Evolutionary conservation across 257 asterid genomes (phyloP), one percentile per base, ranked within the genome.

Genomic region (Verbena officinalis): DNA sequence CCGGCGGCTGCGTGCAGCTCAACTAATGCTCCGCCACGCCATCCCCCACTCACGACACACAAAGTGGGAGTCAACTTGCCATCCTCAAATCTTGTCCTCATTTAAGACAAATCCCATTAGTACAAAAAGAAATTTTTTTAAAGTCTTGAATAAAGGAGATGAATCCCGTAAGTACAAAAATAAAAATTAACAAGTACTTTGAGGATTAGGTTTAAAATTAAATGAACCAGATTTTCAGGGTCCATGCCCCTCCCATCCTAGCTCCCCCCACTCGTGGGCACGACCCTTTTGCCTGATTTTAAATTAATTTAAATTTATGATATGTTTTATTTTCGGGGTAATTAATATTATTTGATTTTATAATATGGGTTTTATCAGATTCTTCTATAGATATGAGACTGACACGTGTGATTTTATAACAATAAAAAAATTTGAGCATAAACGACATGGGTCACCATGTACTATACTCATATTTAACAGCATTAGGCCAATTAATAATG

Each of bases 51-150:
- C 69, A 67, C 42, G 49, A 10, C 57, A 20, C 46, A 44, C 64
- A 31, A 4, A 77, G 91, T 84, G 86, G 88, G 79, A 52, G 71
- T 71, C 83, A 80, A 80, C 83, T 75, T 77, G 91, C 71, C 75
- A 71, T 60, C 63, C 75, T 48, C 62, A 59, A 42, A 67, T 52
- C 65, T 46, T 80, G 86, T 78, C 84, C 55, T 78, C 77, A 70
- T 27, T 77, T 55, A 43, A 71, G 86, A 79, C 84, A 80, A 83
- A 75, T 60, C 76, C 67, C 53, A 66, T 71, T 66, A 71, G 71
- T 76, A 57, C 77, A 69, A 7, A 68, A 53, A 15, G 1, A 52
- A 48, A 7, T 16, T 8, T 6, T 8, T 5, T 13, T 7, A 16
- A 55, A 10, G 3, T 22, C 5, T 13, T 7, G 15, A 3, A 12